phyloP scores from a whole-genome alignment of 2,329 filamentous ascomycete species.

The Xylaria sp. region DNA sequence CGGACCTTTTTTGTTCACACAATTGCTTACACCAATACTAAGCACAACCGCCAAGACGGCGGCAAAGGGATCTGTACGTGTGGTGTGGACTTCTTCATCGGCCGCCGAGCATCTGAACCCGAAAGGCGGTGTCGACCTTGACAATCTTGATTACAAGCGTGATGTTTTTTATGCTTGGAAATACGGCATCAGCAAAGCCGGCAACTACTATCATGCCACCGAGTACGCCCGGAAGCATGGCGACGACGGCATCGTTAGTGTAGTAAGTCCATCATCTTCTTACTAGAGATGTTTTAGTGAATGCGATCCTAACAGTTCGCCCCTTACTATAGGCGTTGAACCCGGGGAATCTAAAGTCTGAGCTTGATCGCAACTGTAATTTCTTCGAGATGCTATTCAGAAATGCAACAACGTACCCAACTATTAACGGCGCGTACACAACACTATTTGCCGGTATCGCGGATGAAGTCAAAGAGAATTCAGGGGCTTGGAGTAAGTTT shows the following conservation, averaged over 20 bases:
- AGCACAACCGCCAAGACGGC: conserved; percentile 42
- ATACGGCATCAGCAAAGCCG: conserved; percentile 48
- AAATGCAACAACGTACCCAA: conserved; percentile 39
- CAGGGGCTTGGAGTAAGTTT: conserved; percentile 46
- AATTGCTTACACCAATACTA: conserved; percentile 45
- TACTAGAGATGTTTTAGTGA: conserved; percentile 13
- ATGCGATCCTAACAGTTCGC: not conserved
- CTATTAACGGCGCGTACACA: conserved; percentile 54
- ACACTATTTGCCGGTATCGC: conserved; percentile 55
- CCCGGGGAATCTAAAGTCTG: conserved; percentile 46
- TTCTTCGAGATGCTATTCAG: conserved; percentile 37
- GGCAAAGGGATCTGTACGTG: conserved; percentile 42
- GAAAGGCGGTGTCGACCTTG: conserved; percentile 45
- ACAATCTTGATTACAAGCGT: conserved; percentile 47
- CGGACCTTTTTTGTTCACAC: conserved; percentile 47
- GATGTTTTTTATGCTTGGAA: conserved; percentile 38
- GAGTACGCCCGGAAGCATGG: conserved; percentile 44
- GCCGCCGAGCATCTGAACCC: conserved; percentile 42
- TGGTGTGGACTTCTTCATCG: conserved; percentile 48
- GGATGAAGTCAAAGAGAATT: conserved; percentile 50
- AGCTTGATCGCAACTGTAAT: conserved; percentile 43
- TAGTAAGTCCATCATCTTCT: conserved; percentile 37
- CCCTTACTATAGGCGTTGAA: conserved; percentile 41
- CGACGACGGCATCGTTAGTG: conserved; percentile 45
- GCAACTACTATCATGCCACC: conserved; percentile 47